Conservation (phyloP, 2,329 filamentous ascomycete species). For the Trichothecium sympodiale region DNA sequence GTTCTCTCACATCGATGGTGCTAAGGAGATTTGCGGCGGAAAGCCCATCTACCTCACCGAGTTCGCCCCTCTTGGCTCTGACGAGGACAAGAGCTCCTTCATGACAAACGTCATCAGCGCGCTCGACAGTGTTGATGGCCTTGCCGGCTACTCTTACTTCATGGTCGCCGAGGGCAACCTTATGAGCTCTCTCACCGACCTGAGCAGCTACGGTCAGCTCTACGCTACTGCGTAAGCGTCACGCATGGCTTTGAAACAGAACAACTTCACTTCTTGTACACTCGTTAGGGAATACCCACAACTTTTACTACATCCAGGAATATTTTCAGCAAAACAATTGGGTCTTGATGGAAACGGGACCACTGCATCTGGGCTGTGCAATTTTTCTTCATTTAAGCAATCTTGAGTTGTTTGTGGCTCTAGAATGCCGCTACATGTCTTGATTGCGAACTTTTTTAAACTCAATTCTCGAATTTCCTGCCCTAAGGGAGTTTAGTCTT, state of each 20-base stretch:
- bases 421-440: not conserved
- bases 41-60: constrained; percentile 54
- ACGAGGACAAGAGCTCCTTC: constrained; percentile 32
- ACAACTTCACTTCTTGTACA: constrained; percentile 25
- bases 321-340: constrained; percentile 8
- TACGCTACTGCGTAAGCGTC: constrained; percentile 30
- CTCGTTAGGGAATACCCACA: constrained; percentile 21
- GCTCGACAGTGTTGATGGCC: constrained; percentile 37
- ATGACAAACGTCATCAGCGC: constrained; percentile 34
- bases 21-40: constrained; percentile 31
- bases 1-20: constrained; percentile 39
- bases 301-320: constrained; percentile 11
- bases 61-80: constrained; percentile 42
- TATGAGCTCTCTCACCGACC: constrained; percentile 24
- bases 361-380: not conserved
- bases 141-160: constrained; percentile 48
- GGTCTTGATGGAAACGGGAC: not conserved
- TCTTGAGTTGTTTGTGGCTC: not conserved
- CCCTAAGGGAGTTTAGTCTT: constrained; percentile 1
- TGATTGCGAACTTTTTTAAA: constrained; percentile 1
- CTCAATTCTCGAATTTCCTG: not conserved
- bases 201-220: constrained; percentile 35
- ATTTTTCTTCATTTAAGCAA: constrained; percentile 1
- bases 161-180: constrained; percentile 33
- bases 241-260: too few species aligned